phyloP scores from a whole-genome alignment of 495 filamentous ascomycete genomes.

The Talaromyces adpressus region DNA sequence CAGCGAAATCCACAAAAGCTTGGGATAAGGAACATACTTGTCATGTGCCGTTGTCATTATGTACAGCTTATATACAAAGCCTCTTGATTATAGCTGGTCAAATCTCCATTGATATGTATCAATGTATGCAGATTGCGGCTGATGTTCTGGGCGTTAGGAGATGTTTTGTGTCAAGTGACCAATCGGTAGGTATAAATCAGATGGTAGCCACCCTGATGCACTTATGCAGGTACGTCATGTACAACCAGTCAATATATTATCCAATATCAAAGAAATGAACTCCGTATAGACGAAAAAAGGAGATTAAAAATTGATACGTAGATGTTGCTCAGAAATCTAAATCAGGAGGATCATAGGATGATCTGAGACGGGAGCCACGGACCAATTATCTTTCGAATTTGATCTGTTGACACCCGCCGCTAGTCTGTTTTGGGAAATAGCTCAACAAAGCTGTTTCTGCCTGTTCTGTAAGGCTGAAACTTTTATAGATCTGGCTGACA shows the following conservation, averaged over 20 bases:
- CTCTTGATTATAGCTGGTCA: background rate
- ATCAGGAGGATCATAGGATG: background rate
- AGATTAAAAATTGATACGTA: too few relatives aligned
- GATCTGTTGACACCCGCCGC: background rate
- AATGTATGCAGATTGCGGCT: background rate
- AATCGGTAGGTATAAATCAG: background rate
- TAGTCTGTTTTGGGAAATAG: background rate
- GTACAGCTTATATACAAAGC: background rate
- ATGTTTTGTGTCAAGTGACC: background rate
- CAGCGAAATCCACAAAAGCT: conserved; percentile 26
- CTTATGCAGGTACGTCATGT: background rate
- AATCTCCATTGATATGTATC: background rate
- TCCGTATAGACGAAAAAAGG: background rate
- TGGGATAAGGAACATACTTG: background rate
- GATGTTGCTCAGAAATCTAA: background rate
- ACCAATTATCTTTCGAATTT: background rate
- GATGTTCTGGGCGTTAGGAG: background rate
- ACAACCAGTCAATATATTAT: background rate
- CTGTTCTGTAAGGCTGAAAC: background rate
- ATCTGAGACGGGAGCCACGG: background rate
- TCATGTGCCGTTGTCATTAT: conserved; percentile 6
- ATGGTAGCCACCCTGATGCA: background rate
- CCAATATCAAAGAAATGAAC: background rate
- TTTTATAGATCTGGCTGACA: background rate
- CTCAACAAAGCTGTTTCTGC: background rate